Evolutionary conservation across 257 asterid genomes (phyloP), one percentile per base, ranked within the genome.

Genomic region (Solanum clarkiae): DNA sequence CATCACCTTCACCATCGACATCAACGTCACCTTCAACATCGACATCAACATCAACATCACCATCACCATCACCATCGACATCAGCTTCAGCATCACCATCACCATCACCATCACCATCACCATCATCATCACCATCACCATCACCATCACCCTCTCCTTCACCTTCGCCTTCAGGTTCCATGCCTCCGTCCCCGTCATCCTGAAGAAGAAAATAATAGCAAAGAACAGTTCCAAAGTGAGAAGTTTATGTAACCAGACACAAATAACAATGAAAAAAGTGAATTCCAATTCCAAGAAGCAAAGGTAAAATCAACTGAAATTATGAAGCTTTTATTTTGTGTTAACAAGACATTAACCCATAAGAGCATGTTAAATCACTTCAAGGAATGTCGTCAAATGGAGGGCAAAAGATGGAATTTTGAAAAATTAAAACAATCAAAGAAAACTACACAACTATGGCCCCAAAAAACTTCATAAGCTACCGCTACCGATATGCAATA

Each of bases 121-220:
- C 97, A 74, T 94, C 98, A 54, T 89, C 82, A 83, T 32, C 36
- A 32, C 87, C 97, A 70, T 94, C 98, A 57, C 90, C 82, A 83
- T 89, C 94, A 91, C 96, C 85, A 91, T 72, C 44, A 7, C 0
- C 85, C 91, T 71, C 93, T 9, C 75, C 91, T 81, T 89, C 94
- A 59, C 89, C 97, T 82, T 94, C 98, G 24, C 89, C 91, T 84
- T 91, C 94, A 53, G 62, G 68, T 6, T 55, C 89, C 97, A 77
- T 87, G 26, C 84, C 95, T 82, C 90, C 97, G 80, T 97, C 98
- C 86, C 93, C 98, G 95, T 95, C 82, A 79, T 79, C 82, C 82
- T 79, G 82, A 53, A 24, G 47, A 16, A 29, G 22, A 15, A 40
- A 53, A 53, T 26, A 79, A 18, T 26, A 6, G 47, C 16, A 79